Base-by-base conservation (phyloP, 2,329 filamentous ascomycete species). In the Aspergillus jensenii region DNA sequence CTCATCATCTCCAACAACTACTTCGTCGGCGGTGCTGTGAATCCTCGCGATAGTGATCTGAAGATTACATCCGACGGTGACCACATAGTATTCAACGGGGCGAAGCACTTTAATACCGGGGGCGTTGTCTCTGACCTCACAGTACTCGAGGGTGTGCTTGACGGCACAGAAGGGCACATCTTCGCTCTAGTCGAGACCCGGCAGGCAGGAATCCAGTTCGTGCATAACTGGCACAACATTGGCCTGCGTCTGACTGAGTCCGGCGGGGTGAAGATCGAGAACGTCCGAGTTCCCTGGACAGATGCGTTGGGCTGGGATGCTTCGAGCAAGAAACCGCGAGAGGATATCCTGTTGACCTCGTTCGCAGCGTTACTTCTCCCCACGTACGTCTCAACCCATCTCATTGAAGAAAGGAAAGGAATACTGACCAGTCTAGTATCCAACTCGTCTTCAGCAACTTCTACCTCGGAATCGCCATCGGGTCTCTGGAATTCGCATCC, bases 371-470 rank as follows among this genome's bases (percentile, higher is more conserved):
- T 88, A n/a, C 74, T 88, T 6, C 76, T 88, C 0, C 86, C 86
- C 0, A 84, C 82, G 79, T 81, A 66, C 64, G 76, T 64, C 3
- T 25, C 2, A 11, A 5, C 25, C 19, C 52, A 12, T 12, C 1
- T 0, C 5, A 37, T 15, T 21, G 19, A 21, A 21, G 19, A 3
- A 7, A 14, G n/a, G 11, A 5, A 43, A 3, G 12, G 3, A 14
- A 21, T 46, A 27, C 45, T 47, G 3, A 33, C 21, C 3, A 11
- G 3, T 33, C 8, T 33, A 82, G 78, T 0, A 87, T 88, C 58
- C 85, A 88, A 67, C 79, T 88, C 0, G 82, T 87, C n/a, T 88
- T 88, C 71, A 79, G 78, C 66, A 88, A 88, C 68, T 85, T 88
- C 66, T 87, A 88, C 67, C 74, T 88, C 1, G 85, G 85, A 2